phyloP scores from a whole-genome alignment of 176 grass and related monocot genomes.

The Ensete ventricosum region DNA sequence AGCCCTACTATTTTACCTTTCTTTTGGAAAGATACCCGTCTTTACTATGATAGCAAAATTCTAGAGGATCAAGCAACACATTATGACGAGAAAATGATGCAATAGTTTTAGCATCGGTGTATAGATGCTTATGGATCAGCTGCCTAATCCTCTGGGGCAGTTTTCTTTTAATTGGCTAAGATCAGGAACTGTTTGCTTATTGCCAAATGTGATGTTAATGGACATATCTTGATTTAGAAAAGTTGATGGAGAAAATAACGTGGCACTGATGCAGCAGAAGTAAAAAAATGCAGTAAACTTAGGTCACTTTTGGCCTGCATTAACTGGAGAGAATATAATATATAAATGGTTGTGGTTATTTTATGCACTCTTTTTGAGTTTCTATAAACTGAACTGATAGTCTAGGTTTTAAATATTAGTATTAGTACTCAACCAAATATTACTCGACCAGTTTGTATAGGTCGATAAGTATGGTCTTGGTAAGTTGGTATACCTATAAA shows the following conservation, averaged over 20 bases:
- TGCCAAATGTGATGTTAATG: background rate
- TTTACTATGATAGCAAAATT: background rate
- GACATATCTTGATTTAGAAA: background rate
- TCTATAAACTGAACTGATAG: background rate
- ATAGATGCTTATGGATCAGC: background rate
- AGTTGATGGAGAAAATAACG: background rate
- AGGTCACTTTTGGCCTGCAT: background rate
- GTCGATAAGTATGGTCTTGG: too few relatives aligned
- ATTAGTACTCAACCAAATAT: background rate
- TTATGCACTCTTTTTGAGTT: background rate
- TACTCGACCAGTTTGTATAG: too few relatives aligned
- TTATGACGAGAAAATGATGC: background rate
- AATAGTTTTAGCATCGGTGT: background rate
- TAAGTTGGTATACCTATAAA: too few relatives aligned
- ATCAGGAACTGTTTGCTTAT: background rate
- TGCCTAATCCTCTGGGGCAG: background rate
- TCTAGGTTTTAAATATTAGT: background rate
- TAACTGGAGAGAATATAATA: too few relatives aligned
- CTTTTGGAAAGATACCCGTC: background rate
- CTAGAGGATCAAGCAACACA: background rate
- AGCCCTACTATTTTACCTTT: background rate
- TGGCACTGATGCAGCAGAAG: background rate
- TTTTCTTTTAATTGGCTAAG: background rate
- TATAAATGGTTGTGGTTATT: too few relatives aligned
- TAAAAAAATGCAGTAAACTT: background rate